These are phyloP conservation scores for Plasmodium gonderi DNA, from an alignment of 169 alveolate genomes.

Conservation along the genomic window DNA sequence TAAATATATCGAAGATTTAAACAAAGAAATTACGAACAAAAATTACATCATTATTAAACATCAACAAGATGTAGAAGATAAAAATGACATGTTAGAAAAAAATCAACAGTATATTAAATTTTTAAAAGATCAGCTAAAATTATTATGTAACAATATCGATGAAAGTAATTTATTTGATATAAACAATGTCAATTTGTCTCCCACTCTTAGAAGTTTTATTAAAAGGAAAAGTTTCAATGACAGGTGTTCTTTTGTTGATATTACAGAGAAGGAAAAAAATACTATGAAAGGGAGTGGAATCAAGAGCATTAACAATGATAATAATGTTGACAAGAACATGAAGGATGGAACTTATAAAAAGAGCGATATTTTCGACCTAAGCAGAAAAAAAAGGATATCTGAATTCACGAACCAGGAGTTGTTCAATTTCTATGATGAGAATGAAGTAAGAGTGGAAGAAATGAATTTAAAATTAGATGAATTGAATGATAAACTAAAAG, in stretches of 20 bases:
- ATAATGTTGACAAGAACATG: not conserved
- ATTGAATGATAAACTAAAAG: slow-evolving; percentile 41
- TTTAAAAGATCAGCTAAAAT: slow-evolving; percentile 59
- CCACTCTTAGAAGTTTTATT: slow-evolving; percentile 60
- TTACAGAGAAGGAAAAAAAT: not conserved
- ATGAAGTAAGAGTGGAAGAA: slow-evolving; percentile 67
- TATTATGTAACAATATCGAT: slow-evolving; percentile 64
- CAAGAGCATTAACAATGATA: not conserved
- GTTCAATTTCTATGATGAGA: slow-evolving; percentile 67
- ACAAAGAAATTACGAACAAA: slow-evolving; percentile 64
- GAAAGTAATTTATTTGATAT: slow-evolving; percentile 54
- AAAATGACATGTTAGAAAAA: slow-evolving; percentile 55
- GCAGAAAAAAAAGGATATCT: slow-evolving; percentile 13
- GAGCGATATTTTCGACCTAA: not conserved
- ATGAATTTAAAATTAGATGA: slow-evolving; percentile 63
- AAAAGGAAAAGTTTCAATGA: slow-evolving; percentile 40
- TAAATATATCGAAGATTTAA: slow-evolving; percentile 60
- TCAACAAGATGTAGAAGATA: slow-evolving; percentile 61
- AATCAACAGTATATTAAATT: slow-evolving; percentile 39
- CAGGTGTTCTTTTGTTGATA: not conserved
- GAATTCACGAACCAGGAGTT: slow-evolving; percentile 11
- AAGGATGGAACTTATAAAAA: not conserved
- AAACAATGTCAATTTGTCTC: slow-evolving; percentile 53
- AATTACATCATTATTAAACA: slow-evolving; percentile 35
- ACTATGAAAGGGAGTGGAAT: not conserved